Evolutionary conservation across 75 land plant species (phyloP), one percentile per base, ranked within the genome.

Genomic region (Gnetum montanum): DNA sequence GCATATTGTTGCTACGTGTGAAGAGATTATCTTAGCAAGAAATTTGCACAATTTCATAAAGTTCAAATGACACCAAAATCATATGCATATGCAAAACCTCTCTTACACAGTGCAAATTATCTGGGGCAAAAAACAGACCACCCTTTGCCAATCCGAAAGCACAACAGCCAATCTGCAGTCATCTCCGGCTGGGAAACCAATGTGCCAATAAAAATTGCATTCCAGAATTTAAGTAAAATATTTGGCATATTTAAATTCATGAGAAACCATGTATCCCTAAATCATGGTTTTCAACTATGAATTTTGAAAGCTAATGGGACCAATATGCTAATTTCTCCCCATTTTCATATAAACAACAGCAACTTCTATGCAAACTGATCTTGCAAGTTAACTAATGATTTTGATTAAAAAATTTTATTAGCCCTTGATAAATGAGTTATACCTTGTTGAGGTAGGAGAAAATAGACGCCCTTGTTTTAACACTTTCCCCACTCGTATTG

Each of bases 401-500:
- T 52, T 8, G 8, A 52, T 4, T 31, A 53, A 6, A 34, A 34
- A 31, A 49, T 3, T 1, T 16, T 2, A 28, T 3, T 30, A 8
- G n/a, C 15, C n/a, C 31, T 50, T 6, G n/a, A 16, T 13, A 50
- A n/a, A 31, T 7, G 37, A 33, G 11, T 19, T 26, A 41, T 67
- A 87, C 97, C 97, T 83, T 52, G 30, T 30, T 37, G 66, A 23
- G 20, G 97, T 83, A 0, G 97, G 97, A 38, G 63, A 69, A 0
- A 91, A 64, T 8, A 67, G 49, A 6, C 43, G 59, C 35, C 93
- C 93, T 46, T 84, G 83, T 60, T 73, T 75, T 29, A 36, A 45
- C 24, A 84, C 59, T 68, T 78, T 91, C 25, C 97, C 97, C 29
- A 91, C 97, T 4, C 97, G 84, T 43, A 91, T 46, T 7, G 97